Evolutionary conservation across 1,139 yeast genomes (phyloP), one percentile per base, ranked within the genome.

Genomic region (Lodderomyces oxycetoniae): DNA sequence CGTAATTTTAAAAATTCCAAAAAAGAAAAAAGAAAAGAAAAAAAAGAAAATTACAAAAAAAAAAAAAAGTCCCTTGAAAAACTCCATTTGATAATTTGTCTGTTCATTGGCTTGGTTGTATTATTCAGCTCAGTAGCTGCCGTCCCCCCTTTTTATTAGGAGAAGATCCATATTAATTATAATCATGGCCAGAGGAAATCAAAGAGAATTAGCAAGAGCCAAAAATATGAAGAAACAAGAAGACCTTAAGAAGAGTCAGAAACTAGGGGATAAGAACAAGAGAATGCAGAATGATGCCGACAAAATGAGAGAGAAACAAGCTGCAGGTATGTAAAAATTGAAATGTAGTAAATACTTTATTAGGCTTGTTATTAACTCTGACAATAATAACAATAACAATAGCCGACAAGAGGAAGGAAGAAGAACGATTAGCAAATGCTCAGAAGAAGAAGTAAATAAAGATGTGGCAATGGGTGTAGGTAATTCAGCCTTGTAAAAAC

Each of bases 131-230:
- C n/a, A n/a, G n/a, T n/a, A n/a, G n/a, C n/a, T n/a, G n/a, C n/a
- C n/a, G n/a, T n/a, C n/a, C n/a, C n/a, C n/a, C n/a, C n/a, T n/a
- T n/a, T n/a, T n/a, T n/a, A n/a, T n/a, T n/a, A n/a, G n/a, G n/a
- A n/a, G n/a, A n/a, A n/a, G n/a, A n/a, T n/a, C n/a, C n/a, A n/a
- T n/a, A n/a, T n/a, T n/a, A n/a, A n/a, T n/a, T n/a, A n/a, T 17
- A 10, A 31, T 22, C 10, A 89, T 89, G 97, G 82, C 95, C 34
- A 77, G 98, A 69, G 98, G 98, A 21, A 91, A 91, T 61, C 97
- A 91, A 63, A 76, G 98, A 59, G 98, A 91, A 33, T 74, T 85
- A 50, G 96, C 96, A 19, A 75, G 98, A 55, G 88, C 81, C 41
- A 89, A 86, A 64, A 87, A 86, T 61, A 58, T 65, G 55, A 91